These are phyloP conservation scores for Cylindrotheca fusiformis DNA, from an alignment of 108 stramenopile species.

Conservation along the genomic window DNA sequence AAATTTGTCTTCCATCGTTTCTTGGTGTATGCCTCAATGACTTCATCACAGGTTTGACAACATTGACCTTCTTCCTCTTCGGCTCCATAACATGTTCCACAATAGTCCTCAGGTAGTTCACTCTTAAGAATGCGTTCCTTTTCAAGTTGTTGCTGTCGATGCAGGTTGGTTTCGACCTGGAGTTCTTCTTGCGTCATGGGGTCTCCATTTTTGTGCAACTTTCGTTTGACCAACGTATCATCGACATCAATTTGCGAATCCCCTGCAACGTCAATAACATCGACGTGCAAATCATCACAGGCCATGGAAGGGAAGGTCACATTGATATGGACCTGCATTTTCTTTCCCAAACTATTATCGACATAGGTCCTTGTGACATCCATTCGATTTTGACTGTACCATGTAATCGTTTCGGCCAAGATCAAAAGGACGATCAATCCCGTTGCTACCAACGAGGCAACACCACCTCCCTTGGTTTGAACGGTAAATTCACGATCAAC, in stretches of 20 bases:
- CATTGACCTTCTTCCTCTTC: constrained; percentile 63
- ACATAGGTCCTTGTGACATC: constrained; percentile 64
- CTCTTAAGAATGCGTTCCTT: constrained; percentile 37
- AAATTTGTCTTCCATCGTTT: constrained; percentile 79
- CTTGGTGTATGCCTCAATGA: constrained; percentile 70
- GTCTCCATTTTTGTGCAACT: constrained; percentile 39
- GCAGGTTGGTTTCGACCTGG: constrained; percentile 37
- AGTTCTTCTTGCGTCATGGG: constrained; percentile 31
- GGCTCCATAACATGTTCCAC: constrained; percentile 97
- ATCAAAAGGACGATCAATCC: constrained; percentile 49
- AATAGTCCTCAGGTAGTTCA: constrained; percentile 78
- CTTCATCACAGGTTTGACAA: constrained; percentile 89
- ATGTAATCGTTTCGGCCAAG: constrained; percentile 58
- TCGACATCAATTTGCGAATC: constrained; percentile 94
- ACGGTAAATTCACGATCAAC: constrained; percentile 72
- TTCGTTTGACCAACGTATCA: constrained; percentile 69
- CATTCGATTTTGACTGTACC: constrained; percentile 40
- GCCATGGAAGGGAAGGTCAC: constrained; percentile 94
- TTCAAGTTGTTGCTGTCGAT: constrained; percentile 40
- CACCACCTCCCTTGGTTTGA: constrained; percentile 64
- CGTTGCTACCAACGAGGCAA: constrained; percentile 52
- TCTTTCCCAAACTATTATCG: constrained; percentile 82
- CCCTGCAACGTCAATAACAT: constrained; percentile 98
- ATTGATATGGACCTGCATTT: constrained; percentile 90
- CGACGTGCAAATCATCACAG: constrained; percentile 94